Evolutionary conservation across 306 rosid genomes (phyloP).

Genomic region (Canavalia gladiata): DNA sequence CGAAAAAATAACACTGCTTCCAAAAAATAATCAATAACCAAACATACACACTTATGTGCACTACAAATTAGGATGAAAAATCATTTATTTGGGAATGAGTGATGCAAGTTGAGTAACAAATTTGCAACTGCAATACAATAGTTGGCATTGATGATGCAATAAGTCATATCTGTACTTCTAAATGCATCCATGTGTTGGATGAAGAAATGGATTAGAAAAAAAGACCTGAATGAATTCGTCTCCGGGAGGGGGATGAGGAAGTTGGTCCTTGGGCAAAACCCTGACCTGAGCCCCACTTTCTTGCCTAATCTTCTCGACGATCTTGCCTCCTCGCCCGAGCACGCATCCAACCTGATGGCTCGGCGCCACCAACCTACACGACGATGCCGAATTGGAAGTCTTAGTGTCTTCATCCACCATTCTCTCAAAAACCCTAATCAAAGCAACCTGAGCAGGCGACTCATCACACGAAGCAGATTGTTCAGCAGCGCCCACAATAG

Average conservation of each 20-base stretch:
- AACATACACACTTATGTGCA: too few species aligned
- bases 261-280: conserved; percentile 71
- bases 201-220: not conserved
- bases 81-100: too few species aligned
- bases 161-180: too few species aligned
- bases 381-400: conserved; percentile 42
- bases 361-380: conserved; percentile 72
- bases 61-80: too few species aligned
- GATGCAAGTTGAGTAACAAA: not conserved
- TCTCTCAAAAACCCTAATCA: conserved; percentile 72
- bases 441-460: conserved; percentile 66
- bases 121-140: not conserved
- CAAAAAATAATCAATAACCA: too few species aligned
- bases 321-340: conserved; percentile 76
- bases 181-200: not conserved
- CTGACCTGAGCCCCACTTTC: conserved; percentile 82
- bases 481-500: conserved; percentile 19
- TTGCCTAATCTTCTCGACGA: conserved; percentile 74
- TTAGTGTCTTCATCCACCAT: conserved; percentile 46
- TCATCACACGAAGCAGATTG: conserved; percentile 38
- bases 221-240: conserved; percentile 79
- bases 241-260: conserved; percentile 62
- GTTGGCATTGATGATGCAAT: not conserved
- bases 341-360: conserved; percentile 72
- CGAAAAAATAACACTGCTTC: too few species aligned